phyloP scores from a whole-genome alignment of 176 grass and related monocot genomes.

The Avena atlantica region DNA sequence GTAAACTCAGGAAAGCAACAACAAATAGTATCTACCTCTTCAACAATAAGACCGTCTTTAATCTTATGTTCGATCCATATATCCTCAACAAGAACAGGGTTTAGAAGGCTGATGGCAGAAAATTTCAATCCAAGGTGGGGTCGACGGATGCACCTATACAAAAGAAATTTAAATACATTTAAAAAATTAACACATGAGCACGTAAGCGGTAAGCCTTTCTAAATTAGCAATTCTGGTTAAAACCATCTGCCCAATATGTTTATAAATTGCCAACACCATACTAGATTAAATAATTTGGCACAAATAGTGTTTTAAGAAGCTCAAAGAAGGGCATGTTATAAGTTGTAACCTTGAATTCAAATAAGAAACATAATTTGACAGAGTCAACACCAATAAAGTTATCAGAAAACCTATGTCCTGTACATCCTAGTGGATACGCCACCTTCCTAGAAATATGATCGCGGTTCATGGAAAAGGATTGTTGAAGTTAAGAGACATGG shows the following conservation, averaged over 20 bases:
- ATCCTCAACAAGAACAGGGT: background rate
- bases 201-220: background rate
- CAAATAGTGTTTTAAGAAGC: background rate
- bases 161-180: background rate
- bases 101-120: conserved; percentile 1
- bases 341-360: background rate
- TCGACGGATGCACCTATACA: conserved; percentile 18
- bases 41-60: conserved; percentile 3
- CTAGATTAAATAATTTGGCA: background rate
- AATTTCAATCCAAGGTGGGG: conserved; percentile 33
- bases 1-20: background rate
- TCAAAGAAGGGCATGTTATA: background rate
- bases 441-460: background rate
- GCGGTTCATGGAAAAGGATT: background rate
- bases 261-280: background rate
- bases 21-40: background rate
- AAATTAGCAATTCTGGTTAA: background rate
- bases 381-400: background rate
- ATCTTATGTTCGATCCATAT: background rate
- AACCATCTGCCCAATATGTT: background rate
- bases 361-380: background rate
- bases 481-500: background rate
- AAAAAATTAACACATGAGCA: background rate
- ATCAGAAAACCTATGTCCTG: background rate
- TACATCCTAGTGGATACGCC: background rate